Base-by-base conservation (phyloP, 306 rosid genomes). In the Datisca glomerata region DNA sequence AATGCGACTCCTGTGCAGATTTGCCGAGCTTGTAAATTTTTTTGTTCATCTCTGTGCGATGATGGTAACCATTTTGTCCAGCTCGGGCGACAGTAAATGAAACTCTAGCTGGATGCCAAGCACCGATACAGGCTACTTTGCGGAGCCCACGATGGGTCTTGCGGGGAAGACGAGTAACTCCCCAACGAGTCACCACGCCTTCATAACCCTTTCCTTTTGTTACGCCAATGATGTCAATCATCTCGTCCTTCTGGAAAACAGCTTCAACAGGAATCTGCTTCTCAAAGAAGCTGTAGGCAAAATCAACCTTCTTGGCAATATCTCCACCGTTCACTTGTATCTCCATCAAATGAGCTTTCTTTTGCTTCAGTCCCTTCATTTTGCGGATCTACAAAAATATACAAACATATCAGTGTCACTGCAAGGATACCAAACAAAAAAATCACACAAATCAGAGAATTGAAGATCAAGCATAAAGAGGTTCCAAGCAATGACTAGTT, bases 91-190 rank as follows among this genome's bases (percentile, higher is more conserved):
- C 94, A 0, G 94, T 84, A 57, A 76, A 84, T 1, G 94, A 84
- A 21, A 84, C 94, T 55, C 94, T 76, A 0, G 94, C 92, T 57
- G 92, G 94, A 68, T 84, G 94, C 92, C 94, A 84, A 3, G 94
- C 94, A 57, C 94, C 94, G 63, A 84, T 84, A 84, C 94, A 84
- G 0, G 94, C 94, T 3, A 84, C 94, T 75, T 84, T 84, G 63
- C 94, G 65, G 60, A 84, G 58, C 67, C 94, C 94, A 61, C 94
- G 70, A 51, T 79, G 94, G 22, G 94, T 79, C 76, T 79, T 84
- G 3, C 92, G 92, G 21, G 94, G 94, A 47, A 84, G 94, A 1
- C 94, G 80, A 0, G 94, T 84, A 12, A 84, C 94, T 55, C 94
- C 94, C 94, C 92, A 84, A 21, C 92, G 73, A 7, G 94, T 84